These are phyloP conservation scores for Aspergillus melleus DNA, from an alignment of 2,329 filamentous ascomycete species.

Conservation along the genomic window DNA sequence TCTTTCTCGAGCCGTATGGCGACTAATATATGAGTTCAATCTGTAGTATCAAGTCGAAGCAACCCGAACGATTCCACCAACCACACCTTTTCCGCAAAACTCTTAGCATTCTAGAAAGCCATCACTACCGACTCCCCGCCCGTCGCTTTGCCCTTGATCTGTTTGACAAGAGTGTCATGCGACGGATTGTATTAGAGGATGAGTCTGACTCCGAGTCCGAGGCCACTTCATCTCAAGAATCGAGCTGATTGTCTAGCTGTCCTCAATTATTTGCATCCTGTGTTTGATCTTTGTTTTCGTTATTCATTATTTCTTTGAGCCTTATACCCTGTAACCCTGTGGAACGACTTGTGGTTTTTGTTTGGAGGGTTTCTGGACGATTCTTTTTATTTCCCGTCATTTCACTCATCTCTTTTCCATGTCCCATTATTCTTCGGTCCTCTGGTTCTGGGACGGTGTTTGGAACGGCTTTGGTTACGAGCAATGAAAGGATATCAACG, in stretches of 20 bases:
- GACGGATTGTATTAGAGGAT: conserved; percentile 79
- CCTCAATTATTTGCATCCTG: neutral
- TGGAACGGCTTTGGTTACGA: neutral
- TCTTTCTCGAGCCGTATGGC: neutral
- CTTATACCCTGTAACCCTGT: conserved; percentile 1
- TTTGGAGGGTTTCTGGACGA: neutral
- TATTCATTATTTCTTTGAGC: neutral
- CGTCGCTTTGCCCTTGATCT: conserved; percentile 89
- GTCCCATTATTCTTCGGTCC: neutral
- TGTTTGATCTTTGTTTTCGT: conserved; percentile 1
- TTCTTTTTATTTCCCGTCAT: neutral
- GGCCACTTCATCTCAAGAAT: conserved; percentile 28
- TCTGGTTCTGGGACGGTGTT: neutral
- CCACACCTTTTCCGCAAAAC: conserved; percentile 80
- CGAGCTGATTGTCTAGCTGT: conserved; percentile 12
- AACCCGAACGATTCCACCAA: conserved; percentile 72
- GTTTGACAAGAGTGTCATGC: conserved; percentile 86
- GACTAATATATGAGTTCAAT: conserved; percentile 21
- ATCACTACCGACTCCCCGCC: conserved; percentile 84
- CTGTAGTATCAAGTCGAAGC: conserved; percentile 71
- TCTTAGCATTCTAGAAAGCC: conserved; percentile 79
- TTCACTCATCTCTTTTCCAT: neutral
- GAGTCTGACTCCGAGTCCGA: conserved; percentile 50
- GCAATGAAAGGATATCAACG: neutral
- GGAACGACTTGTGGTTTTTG: neutral